Evolutionary conservation across 1,284 basidiomycete species (phyloP).

Genomic region (Ceratobasidium papillatum): DNA sequence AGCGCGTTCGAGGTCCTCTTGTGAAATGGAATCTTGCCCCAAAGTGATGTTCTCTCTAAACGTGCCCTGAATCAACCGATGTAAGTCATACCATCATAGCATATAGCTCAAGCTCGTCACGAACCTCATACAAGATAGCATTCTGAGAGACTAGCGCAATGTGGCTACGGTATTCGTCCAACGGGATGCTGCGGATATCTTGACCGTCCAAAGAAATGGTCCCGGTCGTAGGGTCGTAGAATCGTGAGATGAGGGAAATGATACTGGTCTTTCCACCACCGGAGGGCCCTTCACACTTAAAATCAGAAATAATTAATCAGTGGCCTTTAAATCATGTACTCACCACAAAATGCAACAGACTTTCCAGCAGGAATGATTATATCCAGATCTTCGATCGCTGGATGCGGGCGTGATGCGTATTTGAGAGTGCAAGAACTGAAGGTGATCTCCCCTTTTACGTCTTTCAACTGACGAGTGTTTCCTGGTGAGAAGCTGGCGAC

Average conservation of each 20-base stretch:
- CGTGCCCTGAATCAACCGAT: conserved; percentile 43
- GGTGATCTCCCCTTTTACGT: conserved; percentile 35
- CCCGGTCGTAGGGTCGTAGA: conserved; percentile 55
- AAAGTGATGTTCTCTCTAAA: conserved; percentile 49
- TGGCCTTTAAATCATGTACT: conserved; percentile 3
- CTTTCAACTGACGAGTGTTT: neutral
- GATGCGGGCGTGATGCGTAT: conserved; percentile 49
- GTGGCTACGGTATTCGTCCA: conserved; percentile 50
- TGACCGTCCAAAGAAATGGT: conserved; percentile 53
- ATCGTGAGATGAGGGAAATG: conserved; percentile 54
- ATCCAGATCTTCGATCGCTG: conserved; percentile 46
- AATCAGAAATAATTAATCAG: conserved; percentile 25
- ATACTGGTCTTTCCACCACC: conserved; percentile 47
- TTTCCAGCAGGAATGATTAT: conserved; percentile 48
- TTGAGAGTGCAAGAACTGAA: conserved; percentile 48
- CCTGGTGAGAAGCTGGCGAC: conserved; percentile 25
- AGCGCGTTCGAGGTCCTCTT: conserved; percentile 53
- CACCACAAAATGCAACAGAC: conserved; percentile 50
- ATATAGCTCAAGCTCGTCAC: conserved; percentile 2
- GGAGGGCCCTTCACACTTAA: conserved; percentile 45
- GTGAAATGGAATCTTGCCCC: conserved; percentile 49
- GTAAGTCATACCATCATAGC: no score
- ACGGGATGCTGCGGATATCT: conserved; percentile 52
- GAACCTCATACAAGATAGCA: conserved; percentile 53
- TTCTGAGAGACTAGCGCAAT: conserved; percentile 58